A percentile compares a stretch with the other conserved stretches of the same genome.
Evolutionary conservation across 164 flowering plant species (phyloP).

Genomic region (Vitis riparia): DNA sequence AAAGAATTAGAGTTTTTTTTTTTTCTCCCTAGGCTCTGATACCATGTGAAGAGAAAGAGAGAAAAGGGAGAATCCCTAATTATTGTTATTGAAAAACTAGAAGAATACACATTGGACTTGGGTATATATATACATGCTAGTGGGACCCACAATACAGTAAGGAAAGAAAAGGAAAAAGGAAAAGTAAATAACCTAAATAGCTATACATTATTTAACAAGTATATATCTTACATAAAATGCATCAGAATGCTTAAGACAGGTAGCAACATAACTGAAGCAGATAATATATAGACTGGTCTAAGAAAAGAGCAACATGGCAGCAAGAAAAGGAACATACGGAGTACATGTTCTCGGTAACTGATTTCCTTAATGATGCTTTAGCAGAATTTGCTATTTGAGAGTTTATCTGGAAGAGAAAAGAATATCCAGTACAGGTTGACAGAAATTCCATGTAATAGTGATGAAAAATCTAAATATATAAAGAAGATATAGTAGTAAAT

Average conservation of each 20-base stretch:
- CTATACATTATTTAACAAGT: no score
- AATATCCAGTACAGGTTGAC: neutral
- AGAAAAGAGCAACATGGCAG: neutral
- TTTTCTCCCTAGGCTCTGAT: no score
- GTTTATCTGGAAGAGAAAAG: slow-evolving; percentile 61
- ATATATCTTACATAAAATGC: neutral
- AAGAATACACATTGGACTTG: no score
- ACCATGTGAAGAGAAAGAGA: no score
- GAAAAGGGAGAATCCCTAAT: no score
- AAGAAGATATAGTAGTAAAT: neutral
- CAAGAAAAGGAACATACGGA: slow-evolving; percentile 58
- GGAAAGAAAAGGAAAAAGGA: no score
- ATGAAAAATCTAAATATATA: neutral
- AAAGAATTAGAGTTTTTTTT: no score
- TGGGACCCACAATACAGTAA: no score
- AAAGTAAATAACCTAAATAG: no score
- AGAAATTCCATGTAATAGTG: neutral
- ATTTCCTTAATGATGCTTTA: slow-evolving; percentile 69
- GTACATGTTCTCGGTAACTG: slow-evolving; percentile 85
- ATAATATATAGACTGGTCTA: neutral
- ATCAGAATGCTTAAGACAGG: neutral
- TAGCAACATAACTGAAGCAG: slow-evolving; percentile 4
- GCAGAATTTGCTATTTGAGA: slow-evolving; percentile 70
- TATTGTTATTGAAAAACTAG: no score
- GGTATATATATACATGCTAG: no score